These are phyloP conservation scores for Liquidambar formosana DNA, from an alignment of 164 flowering plant genomes.

Conservation along the genomic window DNA sequence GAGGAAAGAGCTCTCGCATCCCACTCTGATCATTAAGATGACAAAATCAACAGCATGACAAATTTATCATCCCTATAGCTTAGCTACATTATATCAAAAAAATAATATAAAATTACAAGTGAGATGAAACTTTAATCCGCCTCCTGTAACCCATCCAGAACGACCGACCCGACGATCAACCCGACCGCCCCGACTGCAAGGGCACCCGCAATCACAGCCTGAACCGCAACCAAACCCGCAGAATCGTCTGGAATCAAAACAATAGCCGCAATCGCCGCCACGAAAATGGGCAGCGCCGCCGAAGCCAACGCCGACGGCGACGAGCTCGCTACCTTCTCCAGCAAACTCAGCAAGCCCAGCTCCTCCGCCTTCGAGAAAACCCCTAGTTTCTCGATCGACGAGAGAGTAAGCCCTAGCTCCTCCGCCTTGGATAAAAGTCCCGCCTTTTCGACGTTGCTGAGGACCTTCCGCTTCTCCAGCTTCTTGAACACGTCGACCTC, in stretches of 20 bases:
- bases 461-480: slow-evolving; percentile 72
- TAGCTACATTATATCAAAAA: too few relatives aligned
- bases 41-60: too few relatives aligned
- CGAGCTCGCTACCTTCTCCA: slow-evolving; percentile 53
- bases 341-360: slow-evolving; percentile 74
- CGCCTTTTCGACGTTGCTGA: slow-evolving; percentile 82
- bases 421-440: slow-evolving; percentile 87
- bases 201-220: slow-evolving; percentile 58
- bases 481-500: slow-evolving; percentile 86
- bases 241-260: slow-evolving; percentile 90
- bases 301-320: slow-evolving; percentile 79
- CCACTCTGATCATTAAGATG: too few relatives aligned
- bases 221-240: slow-evolving; percentile 57
- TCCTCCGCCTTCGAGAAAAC: slow-evolving; percentile 87
- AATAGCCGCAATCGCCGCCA: slow-evolving; percentile 61
- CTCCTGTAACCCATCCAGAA: slow-evolving; percentile 82
- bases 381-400: slow-evolving; percentile 85
- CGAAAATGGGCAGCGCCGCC: slow-evolving; percentile 59
- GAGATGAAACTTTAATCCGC: slow-evolving; percentile 49
- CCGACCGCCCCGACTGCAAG: slow-evolving; percentile 60
- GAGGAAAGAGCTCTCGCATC: too few relatives aligned
- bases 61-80: too few relatives aligned
- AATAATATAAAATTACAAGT: too few relatives aligned
- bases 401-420: slow-evolving; percentile 72
- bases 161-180: slow-evolving; percentile 74